Evolutionary conservation across 306 rosid species (phyloP).

Genomic region (Mucuna pruriens): DNA sequence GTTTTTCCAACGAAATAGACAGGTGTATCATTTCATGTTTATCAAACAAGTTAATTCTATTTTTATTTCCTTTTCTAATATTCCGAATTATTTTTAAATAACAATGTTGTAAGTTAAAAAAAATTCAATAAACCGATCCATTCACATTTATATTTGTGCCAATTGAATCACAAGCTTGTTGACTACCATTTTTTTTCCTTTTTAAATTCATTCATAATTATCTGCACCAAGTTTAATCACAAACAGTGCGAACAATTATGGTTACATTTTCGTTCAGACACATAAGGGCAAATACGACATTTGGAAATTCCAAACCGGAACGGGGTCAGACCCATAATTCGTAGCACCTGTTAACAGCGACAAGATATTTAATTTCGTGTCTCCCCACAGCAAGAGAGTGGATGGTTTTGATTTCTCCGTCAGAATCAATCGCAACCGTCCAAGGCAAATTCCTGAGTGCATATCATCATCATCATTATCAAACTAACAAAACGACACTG

Average conservation of each 20-base stretch:
- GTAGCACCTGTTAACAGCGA: conserved; percentile 50
- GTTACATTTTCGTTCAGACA: background rate
- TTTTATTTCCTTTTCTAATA: background rate
- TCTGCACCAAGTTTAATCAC: no score
- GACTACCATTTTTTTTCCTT: background rate
- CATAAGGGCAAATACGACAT: conserved; percentile 13
- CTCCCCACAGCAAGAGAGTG: background rate
- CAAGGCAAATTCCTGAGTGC: conserved; percentile 29
- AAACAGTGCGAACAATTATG: background rate
- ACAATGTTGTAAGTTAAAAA: background rate
- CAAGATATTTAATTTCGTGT: conserved; percentile 48
- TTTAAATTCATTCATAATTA: no score
- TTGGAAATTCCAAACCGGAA: background rate
- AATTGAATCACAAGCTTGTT: background rate
- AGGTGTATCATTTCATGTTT: no score
- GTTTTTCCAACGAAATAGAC: no score
- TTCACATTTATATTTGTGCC: background rate
- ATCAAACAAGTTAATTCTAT: background rate
- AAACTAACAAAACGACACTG: conserved; percentile 24
- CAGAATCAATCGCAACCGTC: conserved; percentile 43
- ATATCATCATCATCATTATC: background rate
- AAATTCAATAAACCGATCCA: background rate
- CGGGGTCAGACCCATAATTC: conserved; percentile 22
- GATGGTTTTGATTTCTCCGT: conserved; percentile 41
- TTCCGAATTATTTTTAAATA: background rate